Base-by-base conservation (phyloP, 331 rosid genomes). In the Arachis monticola region DNA sequence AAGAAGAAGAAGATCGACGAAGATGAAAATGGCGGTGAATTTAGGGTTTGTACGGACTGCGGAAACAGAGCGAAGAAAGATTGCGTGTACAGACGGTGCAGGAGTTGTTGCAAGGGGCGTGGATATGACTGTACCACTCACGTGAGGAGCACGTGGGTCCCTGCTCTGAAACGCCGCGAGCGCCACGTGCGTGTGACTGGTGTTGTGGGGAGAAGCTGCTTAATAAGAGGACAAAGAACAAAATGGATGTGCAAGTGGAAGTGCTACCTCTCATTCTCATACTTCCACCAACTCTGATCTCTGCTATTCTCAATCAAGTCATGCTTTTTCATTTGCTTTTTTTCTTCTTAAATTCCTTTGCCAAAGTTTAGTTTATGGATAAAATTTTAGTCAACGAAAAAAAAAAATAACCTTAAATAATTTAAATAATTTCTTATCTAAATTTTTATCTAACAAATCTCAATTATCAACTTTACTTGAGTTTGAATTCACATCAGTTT, bases 131-230 rank as follows among this genome's bases (percentile, higher is more conserved):
- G 96, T 62, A 81, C 59, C 67, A 90, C 96, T 56, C 97, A 90
- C 80, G 79, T 90, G 76, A 92, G 77, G 84, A 92, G 97, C 92
- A 92, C 97, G 71, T 92, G 97, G 96, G 80, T 92, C 2, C 84
- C 96, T 2, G 91, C 93, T 0, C 6, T 85, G 27, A 85, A 91
- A 22, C 91, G 97, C 50, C 83, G 96, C 4, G 92, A 85, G 38
- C 81, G 94, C 3, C 89, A 85, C 64, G 50, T 60, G 31, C 50
- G 69, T n/a, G 57, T 71, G 11, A 67, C 27, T 17, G 22, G 22
- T 12, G 57, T 5, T 6, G 86, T n/a, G 80, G 3, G 77, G 41
- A 38, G 41, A 5, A 38, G 41, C 41, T 38, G 5, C 5, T 38
- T 38, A 38, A 38, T 4, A 38, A 38, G 41, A 38, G 0, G 41